A percentile compares a stretch with the other conserved stretches of the same genome.
Evolutionary conservation across 2,329 filamentous ascomycete genomes (phyloP).

Genomic region (Claviceps sorghi): DNA sequence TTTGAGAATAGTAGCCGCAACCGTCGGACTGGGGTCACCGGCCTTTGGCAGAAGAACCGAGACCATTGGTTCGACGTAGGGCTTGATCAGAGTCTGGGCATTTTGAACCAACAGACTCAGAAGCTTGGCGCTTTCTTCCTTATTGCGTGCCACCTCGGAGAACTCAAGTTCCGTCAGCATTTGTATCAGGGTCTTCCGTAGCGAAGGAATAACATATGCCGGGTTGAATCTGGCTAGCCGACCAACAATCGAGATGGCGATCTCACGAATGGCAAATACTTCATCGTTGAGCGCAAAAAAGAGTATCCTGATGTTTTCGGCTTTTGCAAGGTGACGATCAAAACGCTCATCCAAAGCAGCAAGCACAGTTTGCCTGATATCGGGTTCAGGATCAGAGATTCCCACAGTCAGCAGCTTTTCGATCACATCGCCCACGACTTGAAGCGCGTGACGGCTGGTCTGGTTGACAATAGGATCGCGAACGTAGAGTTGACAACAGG

Average conservation of each 20-base stretch:
- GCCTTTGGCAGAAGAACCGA: conserved; percentile 88
- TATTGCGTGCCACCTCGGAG: conserved; percentile 82
- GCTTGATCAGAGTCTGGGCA: conserved; percentile 82
- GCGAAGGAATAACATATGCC: conserved; percentile 89
- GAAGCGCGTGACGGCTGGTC: conserved; percentile 89
- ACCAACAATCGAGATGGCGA: conserved; percentile 90
- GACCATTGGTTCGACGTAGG: conserved; percentile 94
- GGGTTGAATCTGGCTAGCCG: conserved; percentile 83
- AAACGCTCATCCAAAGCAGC: conserved; percentile 85
- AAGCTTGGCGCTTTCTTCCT: conserved; percentile 89
- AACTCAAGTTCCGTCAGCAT: conserved; percentile 93
- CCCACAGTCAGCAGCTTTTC: conserved; percentile 91
- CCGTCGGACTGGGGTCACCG: conserved; percentile 67
- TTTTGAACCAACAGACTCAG: conserved; percentile 88
- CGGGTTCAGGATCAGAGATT: conserved; percentile 78
- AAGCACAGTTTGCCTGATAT: conserved; percentile 78
- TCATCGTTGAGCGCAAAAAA: conserved; percentile 96
- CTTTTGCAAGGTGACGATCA: conserved; percentile 89
- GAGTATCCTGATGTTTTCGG: conserved; percentile 88
- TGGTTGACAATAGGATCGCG: conserved; percentile 96
- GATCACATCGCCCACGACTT: conserved; percentile 95
- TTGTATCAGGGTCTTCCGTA: conserved; percentile 90
- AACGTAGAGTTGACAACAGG: conserved; percentile 94
- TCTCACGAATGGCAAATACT: conserved; percentile 80
- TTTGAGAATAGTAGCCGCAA: conserved; percentile 87